Conservation (phyloP, 2,329 filamentous ascomycete species). For the Acephala macrosclerotiorum region DNA sequence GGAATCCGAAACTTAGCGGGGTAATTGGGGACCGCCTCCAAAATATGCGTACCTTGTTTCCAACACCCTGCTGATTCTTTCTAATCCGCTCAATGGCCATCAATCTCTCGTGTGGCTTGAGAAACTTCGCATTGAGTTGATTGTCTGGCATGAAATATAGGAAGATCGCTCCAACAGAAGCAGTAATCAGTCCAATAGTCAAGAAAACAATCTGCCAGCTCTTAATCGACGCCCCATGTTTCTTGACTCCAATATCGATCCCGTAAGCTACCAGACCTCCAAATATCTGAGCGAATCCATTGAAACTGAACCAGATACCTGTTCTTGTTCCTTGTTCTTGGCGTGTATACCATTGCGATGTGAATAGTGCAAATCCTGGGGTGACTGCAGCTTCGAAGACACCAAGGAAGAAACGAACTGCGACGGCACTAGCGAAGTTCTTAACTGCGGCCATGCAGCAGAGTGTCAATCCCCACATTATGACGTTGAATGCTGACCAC, state of each 20-base stretch:
- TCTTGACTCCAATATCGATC: slow-evolving; percentile 60
- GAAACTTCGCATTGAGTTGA: slow-evolving; percentile 52
- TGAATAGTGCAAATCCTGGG: slow-evolving; percentile 73
- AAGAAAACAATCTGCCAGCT: slow-evolving; percentile 68
- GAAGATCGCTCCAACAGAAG: slow-evolving; percentile 50
- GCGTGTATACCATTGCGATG: slow-evolving; percentile 76
- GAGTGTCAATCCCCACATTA: slow-evolving; percentile 67
- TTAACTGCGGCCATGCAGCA: slow-evolving; percentile 68
- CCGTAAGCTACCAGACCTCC: slow-evolving; percentile 70
- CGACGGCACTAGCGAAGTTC: slow-evolving; percentile 67
- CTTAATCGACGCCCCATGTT: slow-evolving; percentile 57
- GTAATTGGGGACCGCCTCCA: not conserved
- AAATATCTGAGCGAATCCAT: slow-evolving; percentile 69
- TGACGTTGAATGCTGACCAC: slow-evolving; percentile 66
- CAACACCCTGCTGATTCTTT: slow-evolving; percentile 64
- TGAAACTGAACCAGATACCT: slow-evolving; percentile 74
- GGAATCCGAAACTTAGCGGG: not conserved
- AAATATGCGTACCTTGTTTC: slow-evolving; percentile 47
- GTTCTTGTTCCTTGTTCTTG: slow-evolving; percentile 69
- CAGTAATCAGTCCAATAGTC: slow-evolving; percentile 54
- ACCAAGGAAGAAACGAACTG: slow-evolving; percentile 72
- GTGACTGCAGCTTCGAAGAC: slow-evolving; percentile 74
- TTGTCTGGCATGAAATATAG: slow-evolving; percentile 52
- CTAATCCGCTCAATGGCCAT: slow-evolving; percentile 56
- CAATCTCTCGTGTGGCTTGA: slow-evolving; percentile 51